Percentiles rank a stretch among this genome's conserved stretches.
These are phyloP conservation scores for Coemansia sp. DNA, from an alignment of 192 early-diverging fungal genomes.

Conservation along the genomic window DNA sequence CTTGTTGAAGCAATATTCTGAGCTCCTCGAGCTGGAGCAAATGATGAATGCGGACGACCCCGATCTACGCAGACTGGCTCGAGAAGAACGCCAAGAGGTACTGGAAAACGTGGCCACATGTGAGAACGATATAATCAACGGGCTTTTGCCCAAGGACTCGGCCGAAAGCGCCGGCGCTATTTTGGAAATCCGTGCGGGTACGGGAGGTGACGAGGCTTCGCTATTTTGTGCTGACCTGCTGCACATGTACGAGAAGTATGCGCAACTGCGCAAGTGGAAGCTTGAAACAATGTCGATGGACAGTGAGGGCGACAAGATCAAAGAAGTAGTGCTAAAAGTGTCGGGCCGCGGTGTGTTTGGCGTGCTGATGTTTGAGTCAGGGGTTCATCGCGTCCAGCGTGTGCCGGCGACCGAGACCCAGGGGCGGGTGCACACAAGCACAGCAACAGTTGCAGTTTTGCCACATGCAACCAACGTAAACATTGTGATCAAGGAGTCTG, in stretches of 20 bases:
- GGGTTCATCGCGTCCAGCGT: constrained; percentile 80
- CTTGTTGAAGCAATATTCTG: constrained; percentile 32
- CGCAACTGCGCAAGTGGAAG: constrained; percentile 63
- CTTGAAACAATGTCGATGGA: constrained; percentile 57
- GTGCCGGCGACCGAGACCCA: constrained; percentile 76
- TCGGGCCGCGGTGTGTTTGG: constrained; percentile 73
- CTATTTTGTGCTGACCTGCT: constrained; percentile 71
- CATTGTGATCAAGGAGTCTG: constrained; percentile 64
- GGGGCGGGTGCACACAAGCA: constrained; percentile 77
- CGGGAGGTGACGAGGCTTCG: constrained; percentile 77
- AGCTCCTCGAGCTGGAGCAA: constrained; percentile 48
- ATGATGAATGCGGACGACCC: constrained; percentile 34
- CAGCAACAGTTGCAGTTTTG: constrained; percentile 76
- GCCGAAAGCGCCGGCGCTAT: constrained; percentile 70
- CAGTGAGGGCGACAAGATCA: constrained; percentile 36
- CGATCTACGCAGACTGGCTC: constrained; percentile 56
- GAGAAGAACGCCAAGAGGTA: constrained; percentile 60
- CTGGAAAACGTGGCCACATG: constrained; percentile 39
- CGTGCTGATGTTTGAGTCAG: constrained; percentile 75
- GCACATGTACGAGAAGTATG: constrained; percentile 74
- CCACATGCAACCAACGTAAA: constrained; percentile 73
- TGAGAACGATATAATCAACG: constrained; percentile 60
- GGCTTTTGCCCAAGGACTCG: constrained; percentile 65
- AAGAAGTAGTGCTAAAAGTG: constrained; percentile 67
- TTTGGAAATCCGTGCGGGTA: constrained; percentile 74